Evolutionary conservation across 257 asterid species (phyloP).

Genomic region (Forsythia suspensa): DNA sequence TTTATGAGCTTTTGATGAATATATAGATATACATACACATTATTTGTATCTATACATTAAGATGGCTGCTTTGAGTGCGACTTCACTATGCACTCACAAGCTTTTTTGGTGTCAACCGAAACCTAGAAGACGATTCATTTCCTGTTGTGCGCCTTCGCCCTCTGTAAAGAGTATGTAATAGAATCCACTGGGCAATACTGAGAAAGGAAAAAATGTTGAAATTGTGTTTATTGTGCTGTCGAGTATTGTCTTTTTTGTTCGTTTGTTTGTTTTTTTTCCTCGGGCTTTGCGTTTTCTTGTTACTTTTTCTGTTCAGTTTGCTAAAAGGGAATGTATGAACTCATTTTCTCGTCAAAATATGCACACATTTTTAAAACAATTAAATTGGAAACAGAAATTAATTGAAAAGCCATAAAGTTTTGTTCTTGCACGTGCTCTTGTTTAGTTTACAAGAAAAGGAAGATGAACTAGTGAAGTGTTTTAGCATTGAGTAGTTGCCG

Average conservation of each 20-base stretch:
- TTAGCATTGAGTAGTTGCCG: constrained; percentile 12
- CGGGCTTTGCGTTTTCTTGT: neutral
- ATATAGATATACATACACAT: neutral
- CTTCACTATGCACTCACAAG: constrained; percentile 49
- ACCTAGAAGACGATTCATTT: constrained; percentile 41
- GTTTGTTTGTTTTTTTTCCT: neutral
- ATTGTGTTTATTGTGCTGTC: neutral
- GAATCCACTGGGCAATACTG: neutral
- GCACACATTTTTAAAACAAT: constrained; percentile 1
- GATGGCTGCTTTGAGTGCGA: constrained; percentile 58
- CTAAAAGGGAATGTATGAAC: neutral
- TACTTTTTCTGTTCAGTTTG: neutral
- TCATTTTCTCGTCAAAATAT: neutral
- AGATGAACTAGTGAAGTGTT: neutral
- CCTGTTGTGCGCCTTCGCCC: constrained; percentile 52
- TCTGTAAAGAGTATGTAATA: constrained; percentile 44
- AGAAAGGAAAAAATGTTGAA: neutral
- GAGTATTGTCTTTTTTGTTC: neutral
- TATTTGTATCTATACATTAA: constrained; percentile 4
- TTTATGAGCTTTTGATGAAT: neutral
- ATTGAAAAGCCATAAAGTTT: neutral
- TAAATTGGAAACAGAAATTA: neutral
- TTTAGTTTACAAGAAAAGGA: constrained; percentile 3
- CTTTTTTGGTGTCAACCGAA: constrained; percentile 40
- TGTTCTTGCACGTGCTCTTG: neutral